Base-by-base conservation (phyloP, 805 yeast genomes). In the Saturnispora silvae region DNA sequence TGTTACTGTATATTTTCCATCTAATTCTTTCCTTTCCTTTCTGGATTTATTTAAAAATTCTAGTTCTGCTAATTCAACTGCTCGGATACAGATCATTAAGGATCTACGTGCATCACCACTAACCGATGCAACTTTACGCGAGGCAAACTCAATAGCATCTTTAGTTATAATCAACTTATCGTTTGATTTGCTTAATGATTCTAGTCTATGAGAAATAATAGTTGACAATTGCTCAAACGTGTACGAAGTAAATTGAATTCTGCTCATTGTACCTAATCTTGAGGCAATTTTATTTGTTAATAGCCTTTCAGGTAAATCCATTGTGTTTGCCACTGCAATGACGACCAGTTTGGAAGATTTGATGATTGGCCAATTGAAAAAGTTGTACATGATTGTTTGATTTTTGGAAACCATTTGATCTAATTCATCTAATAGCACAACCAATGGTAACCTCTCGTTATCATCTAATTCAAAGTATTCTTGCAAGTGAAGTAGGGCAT, bases 101-200 rank as follows among this genome's bases (percentile, higher is more conserved):
- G 95, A 96, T 41, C 97, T 65, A 50, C 99, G 68, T 1, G 96
- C 98, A 64, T 92, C 99, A 41, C 99, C 98, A 54, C 94, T 82
- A 3, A 92, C 96, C 59, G 92, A 76, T 4, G 97, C 95, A 31
- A 92, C 94, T 56, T 86, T 87, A 58, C 96, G 70, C 2, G 96
- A 75, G 0, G 96, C 96, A 63, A 81, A 86, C 41, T 81, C 89
- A 45, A 87, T 73, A 0, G 98, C 96, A 52, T 82, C 94, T 16
- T 67, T 63, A 14, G 67, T 64, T 13, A 75, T 64, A 4, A 62
- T 53, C 36, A 75, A 64, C 34, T 69, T 70, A 15, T 64, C 66
- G 33, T 61, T 53, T 44, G 60, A 33, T 29, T 52, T 50, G 22
- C 67, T 68, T 32, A 72, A 47, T 3, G 63, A 60, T 26, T 73